Base-by-base conservation (phyloP, 2,329 filamentous ascomycete genomes). In the Daldinia sp. region DNA sequence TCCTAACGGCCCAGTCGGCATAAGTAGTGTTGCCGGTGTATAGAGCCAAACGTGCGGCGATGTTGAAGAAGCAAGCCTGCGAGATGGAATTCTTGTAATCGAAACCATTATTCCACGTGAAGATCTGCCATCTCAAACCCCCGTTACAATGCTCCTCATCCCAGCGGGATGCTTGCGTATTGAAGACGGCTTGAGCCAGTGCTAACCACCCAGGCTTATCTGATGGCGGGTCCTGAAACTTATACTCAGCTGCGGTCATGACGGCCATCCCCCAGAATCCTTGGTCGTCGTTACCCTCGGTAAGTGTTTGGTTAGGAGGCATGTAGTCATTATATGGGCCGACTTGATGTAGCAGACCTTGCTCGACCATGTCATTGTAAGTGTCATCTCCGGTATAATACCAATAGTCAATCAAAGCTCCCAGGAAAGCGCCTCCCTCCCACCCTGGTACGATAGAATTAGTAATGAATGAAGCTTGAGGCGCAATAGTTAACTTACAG, bases 91-190 rank as follows among this genome's bases (percentile, higher is more conserved):
- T 88, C 72, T 88, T 95, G 82, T 94, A 93, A 70, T 90, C 84
- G 77, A 89, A 96, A 11, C 93, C 93, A 37, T 85, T 87, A 73
- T 96, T 95, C 81, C 91, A 93, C 0, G 85, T 82, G 74, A 91
- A 94, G 48, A 96, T 93, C 77, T 96, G 93, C 91, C 91, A 94
- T 64, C 90, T 85, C 51, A 95, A 76, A 4, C 92, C 93, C 37
- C 92, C 92, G n/a, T 81, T 82, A 70, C 92, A 96, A 52, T 85
- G 79, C 0, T 81, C 76, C 0, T 75, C 80, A 65, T 94, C 91
- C 92, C 91, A 95, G 34, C 91, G 86, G 25, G 81, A 80, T 2
- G 87, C 87, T 72, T 94, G 91, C 1, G 87, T 89, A 75, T 96
- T 92, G 80, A 95, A 96, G 27, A 93, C 90, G 51, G 89, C 90